Base-by-base conservation (phyloP, 1,139 yeast genomes). In the Saccharomycopsis hybrid region DNA sequence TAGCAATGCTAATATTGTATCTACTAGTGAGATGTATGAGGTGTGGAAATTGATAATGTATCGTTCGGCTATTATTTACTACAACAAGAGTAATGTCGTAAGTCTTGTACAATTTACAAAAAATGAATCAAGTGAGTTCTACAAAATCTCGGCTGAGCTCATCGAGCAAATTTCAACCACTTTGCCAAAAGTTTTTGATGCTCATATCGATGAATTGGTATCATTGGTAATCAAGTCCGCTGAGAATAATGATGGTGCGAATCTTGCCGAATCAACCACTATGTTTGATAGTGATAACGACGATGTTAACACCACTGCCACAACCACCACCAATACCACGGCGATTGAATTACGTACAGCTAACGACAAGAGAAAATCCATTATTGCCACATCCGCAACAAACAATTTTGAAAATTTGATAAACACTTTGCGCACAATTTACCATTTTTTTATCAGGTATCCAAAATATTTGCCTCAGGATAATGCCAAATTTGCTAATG, bases 141-240 rank as follows among this genome's bases (percentile, higher is more conserved):
- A 65, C 32, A 58, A 65, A 1, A 59, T 68, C 1, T 74, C 88
- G 0, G 77, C 77, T 55, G 75, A 72, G 38, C 55, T 85, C 5
- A 66, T 88, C 31, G 80, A 78, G 54, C 72, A 77, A 40, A 75
- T 87, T 5, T 82, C 96, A 0, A 60, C 65, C 2, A 70, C 75
- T 2, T 71, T 77, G 44, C 96, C 96, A 0, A 75, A 76, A 18
- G 78, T 84, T 1, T 76, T 87, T 62, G 77, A 77, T 57, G 73
- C 74, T 41, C 85, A 85, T 59, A 69, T 84, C 2, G 66, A 71
- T 9, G 73, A 73, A 7, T 66, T 88, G 49, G 69, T 75, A 1
- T 65, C 71, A 0, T 57, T 72, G 11, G 65, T 80, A 9, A 67
- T 67, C 47, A 53, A 54, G 3, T 53, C 62, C 3, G 60, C 27